Percentiles rank a stretch among this genome's conserved stretches.
Evolutionary conservation across 495 filamentous ascomycete genomes (phyloP).

Genomic region (Amphirosellinia nigrospora): DNA sequence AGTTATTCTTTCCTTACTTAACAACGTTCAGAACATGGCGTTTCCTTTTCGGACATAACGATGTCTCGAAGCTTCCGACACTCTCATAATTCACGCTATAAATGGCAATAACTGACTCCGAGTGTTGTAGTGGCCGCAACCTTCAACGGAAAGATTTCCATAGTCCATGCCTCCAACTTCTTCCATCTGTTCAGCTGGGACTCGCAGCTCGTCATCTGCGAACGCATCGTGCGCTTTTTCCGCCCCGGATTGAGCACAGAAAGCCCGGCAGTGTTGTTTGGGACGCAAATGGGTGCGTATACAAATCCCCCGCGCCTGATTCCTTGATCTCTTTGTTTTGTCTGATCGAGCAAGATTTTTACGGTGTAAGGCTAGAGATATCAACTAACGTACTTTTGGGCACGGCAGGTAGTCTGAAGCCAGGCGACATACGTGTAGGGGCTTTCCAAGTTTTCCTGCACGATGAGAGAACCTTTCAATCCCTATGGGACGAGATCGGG

Average conservation of each 20-base stretch:
- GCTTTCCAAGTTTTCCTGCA: constrained; percentile 38
- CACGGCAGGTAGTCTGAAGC: constrained; percentile 41
- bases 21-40: too few species aligned
- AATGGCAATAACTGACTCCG: too few species aligned
- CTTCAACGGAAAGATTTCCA: constrained; percentile 57
- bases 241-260: constrained; percentile 30
- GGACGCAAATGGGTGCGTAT: constrained; percentile 55
- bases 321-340: too few species aligned
- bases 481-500: constrained; percentile 59
- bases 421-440: constrained; percentile 34
- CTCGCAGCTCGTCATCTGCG: constrained; percentile 56
- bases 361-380: too few species aligned
- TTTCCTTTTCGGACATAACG: too few species aligned
- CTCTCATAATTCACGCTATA: too few species aligned
- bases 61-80: too few species aligned
- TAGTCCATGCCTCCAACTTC: constrained; percentile 61
- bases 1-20: too few species aligned
- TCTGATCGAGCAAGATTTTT: too few species aligned
- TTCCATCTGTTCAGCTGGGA: constrained; percentile 67
- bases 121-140: background rate
- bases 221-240: constrained; percentile 54
- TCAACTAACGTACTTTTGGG: too few species aligned
- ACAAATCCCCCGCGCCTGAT: too few species aligned
- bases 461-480: constrained; percentile 50
- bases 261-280: constrained; percentile 54